Base-by-base conservation (phyloP, 75 land plant genomes). In the Larix kaempferi region DNA sequence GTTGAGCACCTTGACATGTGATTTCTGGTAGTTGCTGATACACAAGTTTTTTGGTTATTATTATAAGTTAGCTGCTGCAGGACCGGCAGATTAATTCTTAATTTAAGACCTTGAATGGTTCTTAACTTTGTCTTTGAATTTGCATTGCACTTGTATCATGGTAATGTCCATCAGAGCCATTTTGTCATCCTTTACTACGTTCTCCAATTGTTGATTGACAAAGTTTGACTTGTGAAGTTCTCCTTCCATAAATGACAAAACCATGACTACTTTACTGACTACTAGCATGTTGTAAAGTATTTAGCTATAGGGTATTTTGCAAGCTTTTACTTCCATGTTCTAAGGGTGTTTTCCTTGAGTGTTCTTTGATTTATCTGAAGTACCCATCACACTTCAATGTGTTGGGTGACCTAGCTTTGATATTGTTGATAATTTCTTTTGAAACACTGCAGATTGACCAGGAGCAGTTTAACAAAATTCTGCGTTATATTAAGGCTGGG, bases 381-480 rank as follows among this genome's bases (percentile, higher is more conserved):
- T 65, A 19, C 6, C 72, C 71, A 17, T 37, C n/a, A 35, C 35
- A 16, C 4, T 35, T 39, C 71, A 66, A 39, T 35, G 21, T 39
- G 22, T 39, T 41, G 21, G 11, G 13, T n/a, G 2, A 6, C 72
- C 72, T 69, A 6, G 8, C 8, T 44, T 69, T 35, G 71, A 69
- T 44, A 21, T 69, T 7, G 19, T 69, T 39, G 37, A 35, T 21
- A 4, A 44, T 73, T 55, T 3, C 35, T 73, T 55, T 54, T 54
- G 8, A 73, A 73, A 39, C 23, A 10, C 35, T 5, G 49, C 85
- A 83, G 85, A 62, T 83, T 74, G 81, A 87, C 78, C 49, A 79
- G 57, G 78, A 73, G 0, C 89, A 87, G 79, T 87, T 87, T 58
- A 55, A 79, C 52, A 87, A 87, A 58, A 56, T 87, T 21, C 25